A percentile compares a stretch with the other conserved stretches of the same genome.
Evolutionary conservation across 108 stramenopile species (phyloP).

Genomic region (Phaeodactylum tricornutum): DNA sequence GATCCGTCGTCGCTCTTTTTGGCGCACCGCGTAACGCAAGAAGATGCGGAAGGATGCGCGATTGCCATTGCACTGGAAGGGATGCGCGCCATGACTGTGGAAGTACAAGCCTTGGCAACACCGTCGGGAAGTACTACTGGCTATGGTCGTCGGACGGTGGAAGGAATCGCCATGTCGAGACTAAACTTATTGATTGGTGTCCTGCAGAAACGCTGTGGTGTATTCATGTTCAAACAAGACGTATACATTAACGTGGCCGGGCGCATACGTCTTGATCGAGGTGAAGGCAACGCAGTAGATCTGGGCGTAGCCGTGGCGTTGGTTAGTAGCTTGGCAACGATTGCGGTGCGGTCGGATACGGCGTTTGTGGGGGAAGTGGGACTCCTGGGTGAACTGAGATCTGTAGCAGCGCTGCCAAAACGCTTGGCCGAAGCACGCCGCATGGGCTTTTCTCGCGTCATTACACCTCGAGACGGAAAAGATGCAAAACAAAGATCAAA

Average conservation of each 20-base stretch:
- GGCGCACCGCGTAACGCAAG: conserved; percentile 30
- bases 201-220: conserved; percentile 80
- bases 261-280: conserved; percentile 46
- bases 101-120: conserved; percentile 39
- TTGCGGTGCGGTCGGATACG: conserved; percentile 85
- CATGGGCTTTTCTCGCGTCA: conserved; percentile 73
- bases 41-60: conserved; percentile 79
- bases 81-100: conserved; percentile 74
- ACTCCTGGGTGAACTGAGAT: conserved; percentile 80
- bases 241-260: conserved; percentile 92
- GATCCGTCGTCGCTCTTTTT: conserved; percentile 81
- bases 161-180: conserved; percentile 70
- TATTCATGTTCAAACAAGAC: conserved; percentile 50
- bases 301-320: conserved; percentile 74
- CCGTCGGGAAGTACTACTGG: conserved; percentile 29
- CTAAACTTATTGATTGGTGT: conserved; percentile 82
- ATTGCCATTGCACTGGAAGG: conserved; percentile 85
- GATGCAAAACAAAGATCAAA: not conserved
- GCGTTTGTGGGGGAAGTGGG: conserved; percentile 93
- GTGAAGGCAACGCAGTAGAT: conserved; percentile 52
- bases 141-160: conserved; percentile 48
- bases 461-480: conserved; percentile 30
- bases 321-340: conserved; percentile 64
- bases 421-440: conserved; percentile 65
- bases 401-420: conserved; percentile 63